Percentiles rank a stretch among this genome's conserved stretches.
phyloP scores from a whole-genome alignment of 192 early-diverging fungal genomes.

The Entomortierella beljakovae region DNA sequence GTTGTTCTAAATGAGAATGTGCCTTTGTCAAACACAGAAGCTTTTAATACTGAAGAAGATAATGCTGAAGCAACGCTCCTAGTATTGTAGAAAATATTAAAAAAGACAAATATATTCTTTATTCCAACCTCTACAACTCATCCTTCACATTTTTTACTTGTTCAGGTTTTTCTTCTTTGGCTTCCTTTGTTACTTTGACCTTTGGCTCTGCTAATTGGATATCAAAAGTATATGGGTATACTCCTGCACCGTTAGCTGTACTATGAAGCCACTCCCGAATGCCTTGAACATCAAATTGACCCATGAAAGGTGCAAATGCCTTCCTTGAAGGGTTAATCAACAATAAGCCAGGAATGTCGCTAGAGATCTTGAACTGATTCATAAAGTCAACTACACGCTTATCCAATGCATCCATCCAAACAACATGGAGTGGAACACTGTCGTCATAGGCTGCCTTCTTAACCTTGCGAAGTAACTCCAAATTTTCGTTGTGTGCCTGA shows the following conservation, averaged over 20 bases:
- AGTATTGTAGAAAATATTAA: no score
- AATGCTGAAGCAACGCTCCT: no score
- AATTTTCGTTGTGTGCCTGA: conserved; percentile 53
- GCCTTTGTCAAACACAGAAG: no score
- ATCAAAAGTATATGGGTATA: conserved; percentile 59
- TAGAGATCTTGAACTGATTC: conserved; percentile 65
- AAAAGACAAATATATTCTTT: neutral
- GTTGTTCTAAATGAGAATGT: no score
- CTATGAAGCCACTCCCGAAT: conserved; percentile 69
- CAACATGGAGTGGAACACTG: conserved; percentile 57
- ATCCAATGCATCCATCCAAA: conserved; percentile 72
- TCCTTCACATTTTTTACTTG: conserved; percentile 23
- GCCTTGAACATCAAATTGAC: conserved; percentile 66
- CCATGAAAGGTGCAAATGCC: conserved; percentile 69
- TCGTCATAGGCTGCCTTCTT: conserved; percentile 52
- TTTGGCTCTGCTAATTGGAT: conserved; percentile 27
- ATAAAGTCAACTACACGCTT: conserved; percentile 57
- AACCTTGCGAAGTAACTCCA: conserved; percentile 53
- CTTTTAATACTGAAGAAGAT: no score
- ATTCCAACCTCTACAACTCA: conserved; percentile 31
- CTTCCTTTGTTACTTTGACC: conserved; percentile 10
- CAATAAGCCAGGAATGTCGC: conserved; percentile 69
- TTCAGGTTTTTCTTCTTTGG: conserved; percentile 8
- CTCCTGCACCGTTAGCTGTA: conserved; percentile 52
- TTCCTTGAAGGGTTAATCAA: conserved; percentile 67